These are phyloP conservation scores for Lactarius deliciosus DNA, from an alignment of 768 basidiomycete genomes.

Conservation along the genomic window DNA sequence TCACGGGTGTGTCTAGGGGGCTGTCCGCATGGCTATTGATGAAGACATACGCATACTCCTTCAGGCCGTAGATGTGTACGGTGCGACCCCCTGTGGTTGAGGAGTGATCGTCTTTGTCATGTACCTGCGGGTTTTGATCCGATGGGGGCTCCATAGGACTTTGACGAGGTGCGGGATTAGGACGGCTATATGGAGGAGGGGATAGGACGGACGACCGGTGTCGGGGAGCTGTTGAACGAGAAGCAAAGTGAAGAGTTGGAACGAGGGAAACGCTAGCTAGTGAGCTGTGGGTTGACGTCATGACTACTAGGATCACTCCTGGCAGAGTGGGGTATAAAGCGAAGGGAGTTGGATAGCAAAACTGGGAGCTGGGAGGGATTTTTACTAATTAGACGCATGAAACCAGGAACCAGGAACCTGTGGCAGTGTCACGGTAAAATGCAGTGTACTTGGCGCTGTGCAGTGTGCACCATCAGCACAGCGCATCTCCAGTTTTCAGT, in stretches of 20 bases:
- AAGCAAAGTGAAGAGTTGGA: not conserved
- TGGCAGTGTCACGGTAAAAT: not conserved
- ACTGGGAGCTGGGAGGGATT: not conserved
- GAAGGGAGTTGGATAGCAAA: not conserved
- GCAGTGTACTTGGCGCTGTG: not conserved
- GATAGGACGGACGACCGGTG: not conserved
- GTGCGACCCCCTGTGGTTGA: not conserved
- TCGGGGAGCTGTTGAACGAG: not conserved
- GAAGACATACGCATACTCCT: conserved; percentile 16
- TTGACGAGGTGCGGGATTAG: not conserved
- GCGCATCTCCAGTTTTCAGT: not conserved
- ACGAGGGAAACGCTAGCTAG: not conserved
- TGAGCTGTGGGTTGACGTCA: not conserved
- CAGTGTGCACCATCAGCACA: too few species aligned
- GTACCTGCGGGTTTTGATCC: not conserved
- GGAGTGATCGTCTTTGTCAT: not conserved
- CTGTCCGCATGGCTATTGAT: conserved; percentile 16
- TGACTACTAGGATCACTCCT: not conserved
- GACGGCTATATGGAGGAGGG: not conserved
- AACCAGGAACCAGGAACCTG: not conserved
- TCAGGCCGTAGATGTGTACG: not conserved
- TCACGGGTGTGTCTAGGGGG: not conserved
- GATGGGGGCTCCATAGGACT: not conserved
- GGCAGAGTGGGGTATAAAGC: not conserved
- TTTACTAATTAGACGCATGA: too few species aligned